Evolutionary conservation across 495 filamentous ascomycete genomes (phyloP).

Genomic region (Usnea hakonensis): DNA sequence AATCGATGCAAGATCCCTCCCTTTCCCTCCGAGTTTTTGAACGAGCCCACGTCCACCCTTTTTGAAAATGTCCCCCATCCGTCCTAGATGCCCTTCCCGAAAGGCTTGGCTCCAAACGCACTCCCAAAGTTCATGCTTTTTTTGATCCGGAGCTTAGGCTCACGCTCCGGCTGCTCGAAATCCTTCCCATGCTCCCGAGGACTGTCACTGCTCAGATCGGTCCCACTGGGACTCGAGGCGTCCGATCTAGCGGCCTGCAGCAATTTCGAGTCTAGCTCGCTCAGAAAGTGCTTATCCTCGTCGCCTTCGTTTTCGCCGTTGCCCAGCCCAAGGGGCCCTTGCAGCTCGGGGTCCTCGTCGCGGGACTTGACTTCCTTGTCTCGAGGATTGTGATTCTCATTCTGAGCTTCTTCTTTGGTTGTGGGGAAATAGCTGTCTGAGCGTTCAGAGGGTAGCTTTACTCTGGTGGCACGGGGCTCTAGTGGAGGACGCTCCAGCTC

Average conservation of each 20-base stretch:
- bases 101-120: conserved; percentile 13
- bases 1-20: not conserved
- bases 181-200: conserved; percentile 19
- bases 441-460: conserved; percentile 19
- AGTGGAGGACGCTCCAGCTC: conserved; percentile 10
- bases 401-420: not conserved
- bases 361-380: not conserved
- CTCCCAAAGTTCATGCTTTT: conserved; percentile 28
- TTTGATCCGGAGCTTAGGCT: conserved; percentile 18
- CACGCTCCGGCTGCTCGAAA: conserved; percentile 18
- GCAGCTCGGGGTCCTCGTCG: conserved; percentile 20
- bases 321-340: conserved; percentile 20
- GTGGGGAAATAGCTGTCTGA: conserved; percentile 24
- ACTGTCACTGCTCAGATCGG: conserved; percentile 16
- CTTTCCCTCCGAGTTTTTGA: not conserved
- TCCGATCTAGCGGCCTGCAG: conserved; percentile 15
- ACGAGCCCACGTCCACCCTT: not conserved
- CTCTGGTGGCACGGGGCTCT: conserved; percentile 6
- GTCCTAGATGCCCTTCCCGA: conserved; percentile 6
- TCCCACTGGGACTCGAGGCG: not conserved
- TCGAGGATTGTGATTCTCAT: not conserved
- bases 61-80: not conserved
- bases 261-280: conserved; percentile 22
- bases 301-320: conserved; percentile 7
- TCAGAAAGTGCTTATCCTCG: conserved; percentile 20